These are phyloP conservation scores for Lepraria neglecta DNA, from an alignment of 495 filamentous ascomycete genomes.

Conservation along the genomic window DNA sequence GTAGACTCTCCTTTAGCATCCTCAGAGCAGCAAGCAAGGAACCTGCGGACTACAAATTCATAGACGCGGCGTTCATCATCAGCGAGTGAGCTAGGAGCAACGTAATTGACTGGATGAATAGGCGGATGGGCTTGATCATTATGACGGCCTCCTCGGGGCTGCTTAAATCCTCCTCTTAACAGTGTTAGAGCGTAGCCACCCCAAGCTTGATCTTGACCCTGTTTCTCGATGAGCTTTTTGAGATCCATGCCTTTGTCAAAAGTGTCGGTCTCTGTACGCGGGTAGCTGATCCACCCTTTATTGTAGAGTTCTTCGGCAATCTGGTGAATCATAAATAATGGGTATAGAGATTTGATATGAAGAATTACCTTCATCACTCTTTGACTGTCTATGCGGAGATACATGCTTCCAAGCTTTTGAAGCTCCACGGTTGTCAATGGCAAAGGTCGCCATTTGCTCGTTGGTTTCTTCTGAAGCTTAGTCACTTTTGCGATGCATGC, in stretches of 20 bases:
- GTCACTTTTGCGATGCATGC: constrained; percentile 74
- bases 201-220: constrained; percentile 69
- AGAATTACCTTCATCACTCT: constrained; percentile 65
- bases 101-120: constrained; percentile 87
- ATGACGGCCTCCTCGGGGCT: constrained; percentile 73
- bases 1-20: constrained; percentile 82
- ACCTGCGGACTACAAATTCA: constrained; percentile 89
- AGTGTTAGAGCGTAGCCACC: constrained; percentile 74
- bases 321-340: constrained; percentile 27
- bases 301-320: constrained; percentile 85
- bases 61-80: constrained; percentile 71
- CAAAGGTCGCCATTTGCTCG: constrained; percentile 87
- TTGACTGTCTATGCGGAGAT: constrained; percentile 78
- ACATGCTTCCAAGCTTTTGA: constrained; percentile 90
- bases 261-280: constrained; percentile 92
- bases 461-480: constrained; percentile 81
- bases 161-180: constrained; percentile 69
- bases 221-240: constrained; percentile 72
- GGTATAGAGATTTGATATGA: neutral
- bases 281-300: constrained; percentile 94
- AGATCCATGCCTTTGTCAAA: constrained; percentile 91
- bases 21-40: constrained; percentile 92
- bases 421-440: constrained; percentile 96
- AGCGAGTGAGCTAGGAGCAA: constrained; percentile 52
- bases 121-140: constrained; percentile 97